Evolutionary conservation across 345 rosid genomes (phyloP).

Genomic region (Fremontodendron californicum): DNA sequence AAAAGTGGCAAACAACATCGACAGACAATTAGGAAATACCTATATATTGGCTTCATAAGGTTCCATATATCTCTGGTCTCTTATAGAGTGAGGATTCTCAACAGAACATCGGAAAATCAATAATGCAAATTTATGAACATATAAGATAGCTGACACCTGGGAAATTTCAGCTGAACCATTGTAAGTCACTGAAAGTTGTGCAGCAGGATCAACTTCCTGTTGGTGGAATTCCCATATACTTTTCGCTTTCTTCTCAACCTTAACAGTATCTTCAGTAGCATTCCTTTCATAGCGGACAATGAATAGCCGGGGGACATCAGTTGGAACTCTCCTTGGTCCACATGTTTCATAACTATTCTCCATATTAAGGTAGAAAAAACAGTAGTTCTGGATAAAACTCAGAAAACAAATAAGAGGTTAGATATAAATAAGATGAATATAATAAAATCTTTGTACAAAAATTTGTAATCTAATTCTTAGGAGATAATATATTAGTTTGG

Average conservation of each 20-base stretch:
- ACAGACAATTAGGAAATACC: not conserved
- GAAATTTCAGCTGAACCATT: slow-evolving; percentile 68
- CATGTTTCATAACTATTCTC: slow-evolving; percentile 85
- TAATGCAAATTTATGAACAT: not conserved
- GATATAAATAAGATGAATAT: not conserved
- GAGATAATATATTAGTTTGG: not conserved
- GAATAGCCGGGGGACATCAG: slow-evolving; percentile 72
- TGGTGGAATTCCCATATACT: slow-evolving; percentile 49
- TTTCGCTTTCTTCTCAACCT: slow-evolving; percentile 45
- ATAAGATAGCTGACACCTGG: slow-evolving; percentile 37
- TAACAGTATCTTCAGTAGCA: slow-evolving; percentile 41
- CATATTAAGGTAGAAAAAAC: slow-evolving; percentile 77
- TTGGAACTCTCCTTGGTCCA: slow-evolving; percentile 71
- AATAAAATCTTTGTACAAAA: not conserved
- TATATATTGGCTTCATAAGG: not conserved
- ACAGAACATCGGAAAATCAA: not conserved
- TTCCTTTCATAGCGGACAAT: slow-evolving; percentile 81
- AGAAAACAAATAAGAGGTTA: not conserved
- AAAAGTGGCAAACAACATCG: slow-evolving; percentile 9
- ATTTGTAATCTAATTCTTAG: not conserved
- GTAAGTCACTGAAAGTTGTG: slow-evolving; percentile 88
- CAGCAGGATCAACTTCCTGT: slow-evolving; percentile 69
- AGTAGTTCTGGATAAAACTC: slow-evolving; percentile 61
- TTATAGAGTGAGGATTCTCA: not conserved
- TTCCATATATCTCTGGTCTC: not conserved